Evolutionary conservation across 306 rosid genomes (phyloP), one percentile per base, ranked within the genome.

Genomic region (Cucurbita pepo): DNA sequence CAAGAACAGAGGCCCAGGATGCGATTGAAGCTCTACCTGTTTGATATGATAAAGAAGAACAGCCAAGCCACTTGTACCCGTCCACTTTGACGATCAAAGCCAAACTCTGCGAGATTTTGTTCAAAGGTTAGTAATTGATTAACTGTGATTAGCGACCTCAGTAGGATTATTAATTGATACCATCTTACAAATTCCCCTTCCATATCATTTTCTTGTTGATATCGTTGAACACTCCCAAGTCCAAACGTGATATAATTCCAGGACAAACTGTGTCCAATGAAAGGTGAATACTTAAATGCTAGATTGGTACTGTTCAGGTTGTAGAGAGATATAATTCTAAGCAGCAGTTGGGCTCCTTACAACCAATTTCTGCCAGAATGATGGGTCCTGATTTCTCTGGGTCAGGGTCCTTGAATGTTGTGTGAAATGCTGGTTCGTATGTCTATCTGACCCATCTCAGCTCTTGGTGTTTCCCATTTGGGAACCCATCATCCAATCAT

Each of bases 401-500:
- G 56, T 67, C 56, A 67, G 73, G 18, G 73, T 67, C 73, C 73
- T 47, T 67, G 73, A 67, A 25, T 47, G 43, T 67, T 67, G 13
- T 65, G 71, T 44, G 54, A 65, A 65, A 65, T 43, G 71, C 71
- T 44, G 73, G 56, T 67, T 67, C 73, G 7, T 47, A 67, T 67
- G 56, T 67, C 43, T 25, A 47, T 67, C 73, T 47, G 73, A 21
- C 43, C 56, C 73, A 22, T 67, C 21, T 48, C 73, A 67, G 56
- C 56, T 67, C 73, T 47, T 25, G 73, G 14, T 67, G 73, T 67
- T 67, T 47, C 73, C 56, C 56, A 67, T 67, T 67, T 67, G 43
- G 73, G 73, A 67, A 67, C 73, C 73, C 73, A 67, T 48, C 73
- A 67, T 47, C 73, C 19, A 48, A 47, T 48, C 56, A 25, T 67